phyloP scores from a whole-genome alignment of 768 basidiomycete species.

The Naematelia encephala region DNA sequence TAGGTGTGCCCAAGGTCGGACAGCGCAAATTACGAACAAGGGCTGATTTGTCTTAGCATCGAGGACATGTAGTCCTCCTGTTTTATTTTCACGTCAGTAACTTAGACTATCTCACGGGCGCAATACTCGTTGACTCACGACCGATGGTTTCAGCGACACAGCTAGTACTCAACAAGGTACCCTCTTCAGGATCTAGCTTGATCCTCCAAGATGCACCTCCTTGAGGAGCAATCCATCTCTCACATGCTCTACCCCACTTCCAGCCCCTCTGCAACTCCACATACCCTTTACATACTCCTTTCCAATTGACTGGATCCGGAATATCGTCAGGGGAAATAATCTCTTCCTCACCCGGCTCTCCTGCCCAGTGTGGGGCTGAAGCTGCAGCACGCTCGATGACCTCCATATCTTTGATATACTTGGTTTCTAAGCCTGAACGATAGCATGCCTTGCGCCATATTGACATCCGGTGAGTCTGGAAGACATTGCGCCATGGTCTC shows the following conservation, averaged over 20 bases:
- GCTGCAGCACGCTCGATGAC: constrained; percentile 5
- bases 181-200: constrained; percentile 32
- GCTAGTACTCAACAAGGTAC: constrained; percentile 21
- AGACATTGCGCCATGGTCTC: constrained; percentile 16
- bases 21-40: constrained; percentile 17
- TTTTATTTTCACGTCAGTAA: too few species aligned
- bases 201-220: constrained; percentile 28
- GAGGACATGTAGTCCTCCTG: constrained; percentile 25
- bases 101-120: too few species aligned
- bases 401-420: constrained; percentile 3
- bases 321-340: constrained; percentile 1
- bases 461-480: constrained; percentile 1
- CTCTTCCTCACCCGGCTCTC: constrained; percentile 15
- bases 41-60: constrained; percentile 18
- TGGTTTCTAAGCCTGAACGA: constrained; percentile 7
- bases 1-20: constrained; percentile 26
- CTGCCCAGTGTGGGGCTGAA: neutral
- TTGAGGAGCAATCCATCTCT: constrained; percentile 21
- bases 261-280: constrained; percentile 23
- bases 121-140: constrained; percentile 18
- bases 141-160: neutral
- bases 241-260: constrained; percentile 21
- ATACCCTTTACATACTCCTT: constrained; percentile 11
- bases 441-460: constrained; percentile 22
- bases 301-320: constrained; percentile 26